phyloP scores from a whole-genome alignment of 495 filamentous ascomycete species.

The Aspergillus bridgeri region DNA sequence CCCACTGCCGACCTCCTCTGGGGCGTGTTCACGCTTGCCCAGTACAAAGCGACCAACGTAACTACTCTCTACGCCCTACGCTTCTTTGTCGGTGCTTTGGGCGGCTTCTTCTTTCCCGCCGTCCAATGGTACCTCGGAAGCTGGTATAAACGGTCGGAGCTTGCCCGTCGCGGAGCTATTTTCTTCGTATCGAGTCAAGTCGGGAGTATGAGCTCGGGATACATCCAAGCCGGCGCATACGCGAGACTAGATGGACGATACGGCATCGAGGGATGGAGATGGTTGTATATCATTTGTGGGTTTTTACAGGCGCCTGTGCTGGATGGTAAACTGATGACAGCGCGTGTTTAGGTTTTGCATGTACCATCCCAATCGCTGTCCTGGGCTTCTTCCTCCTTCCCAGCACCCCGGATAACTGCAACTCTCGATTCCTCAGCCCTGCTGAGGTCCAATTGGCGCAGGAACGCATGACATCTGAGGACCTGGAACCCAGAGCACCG shows the following conservation, averaged over 20 bases:
- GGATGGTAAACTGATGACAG: background rate
- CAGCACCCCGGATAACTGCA: constrained; percentile 37
- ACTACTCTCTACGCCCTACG: constrained; percentile 50
- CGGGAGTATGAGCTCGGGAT: constrained; percentile 41
- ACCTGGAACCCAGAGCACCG: constrained; percentile 28
- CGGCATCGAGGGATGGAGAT: constrained; percentile 46
- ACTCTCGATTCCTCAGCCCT: constrained; percentile 29
- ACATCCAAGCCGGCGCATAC: constrained; percentile 44
- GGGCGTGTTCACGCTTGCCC: constrained; percentile 40
- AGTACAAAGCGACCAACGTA: constrained; percentile 33
- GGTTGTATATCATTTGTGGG: constrained; percentile 47
- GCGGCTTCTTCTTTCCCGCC: constrained; percentile 71
- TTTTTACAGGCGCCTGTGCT: too few relatives aligned
- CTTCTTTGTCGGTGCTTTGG: constrained; percentile 85
- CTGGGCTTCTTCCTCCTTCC: constrained; percentile 35
- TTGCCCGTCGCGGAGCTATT: constrained; percentile 38
- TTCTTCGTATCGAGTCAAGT: constrained; percentile 43
- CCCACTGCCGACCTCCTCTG: constrained; percentile 36
- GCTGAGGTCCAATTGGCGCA: constrained; percentile 33
- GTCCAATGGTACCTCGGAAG: constrained; percentile 29
- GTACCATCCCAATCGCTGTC: constrained; percentile 25
- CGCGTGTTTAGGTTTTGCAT: constrained; percentile 26
- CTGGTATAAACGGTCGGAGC: constrained; percentile 33
- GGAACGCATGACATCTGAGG: constrained; percentile 30
- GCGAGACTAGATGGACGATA: constrained; percentile 34